Percentiles rank a stretch among this genome's conserved stretches.
Evolutionary conservation across 2,329 filamentous ascomycete species (phyloP).

Genomic region (Fusarium ambrosium): DNA sequence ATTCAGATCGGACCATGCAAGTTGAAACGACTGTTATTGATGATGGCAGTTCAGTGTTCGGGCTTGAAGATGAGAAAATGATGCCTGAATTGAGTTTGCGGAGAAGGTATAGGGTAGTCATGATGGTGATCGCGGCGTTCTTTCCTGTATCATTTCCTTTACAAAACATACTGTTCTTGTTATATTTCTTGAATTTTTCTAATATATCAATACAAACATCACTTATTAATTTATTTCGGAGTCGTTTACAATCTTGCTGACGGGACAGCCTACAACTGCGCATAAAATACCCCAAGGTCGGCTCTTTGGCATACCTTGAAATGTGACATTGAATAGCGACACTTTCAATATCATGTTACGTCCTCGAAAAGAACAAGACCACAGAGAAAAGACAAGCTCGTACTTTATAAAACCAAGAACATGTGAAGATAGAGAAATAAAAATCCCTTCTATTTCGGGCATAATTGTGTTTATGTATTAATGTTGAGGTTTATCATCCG

Average conservation of each 20-base stretch:
- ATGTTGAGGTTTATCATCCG: background rate
- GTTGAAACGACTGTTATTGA: background rate
- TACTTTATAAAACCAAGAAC: background rate
- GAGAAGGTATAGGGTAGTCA: slow-evolving; percentile 32
- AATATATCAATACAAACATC: too few relatives aligned
- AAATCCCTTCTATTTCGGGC: background rate
- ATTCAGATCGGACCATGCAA: background rate
- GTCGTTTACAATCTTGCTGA: background rate
- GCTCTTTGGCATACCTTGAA: background rate
- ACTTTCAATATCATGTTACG: background rate
- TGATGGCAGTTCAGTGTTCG: background rate
- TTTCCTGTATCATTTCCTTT: background rate
- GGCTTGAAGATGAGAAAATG: background rate
- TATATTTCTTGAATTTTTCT: background rate
- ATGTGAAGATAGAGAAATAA: background rate
- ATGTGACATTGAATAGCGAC: background rate
- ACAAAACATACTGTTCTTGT: background rate
- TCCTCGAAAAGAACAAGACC: background rate
- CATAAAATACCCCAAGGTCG: too few relatives aligned
- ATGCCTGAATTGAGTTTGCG: slow-evolving; percentile 28
- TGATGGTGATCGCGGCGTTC: background rate
- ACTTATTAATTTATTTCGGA: background rate
- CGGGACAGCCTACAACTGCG: background rate
- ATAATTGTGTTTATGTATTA: background rate
- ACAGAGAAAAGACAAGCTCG: background rate